Percentiles rank a stretch among this genome's conserved stretches.
Evolutionary conservation across 2,329 filamentous ascomycete genomes (phyloP).

Genomic region (Diaporthe capsici): DNA sequence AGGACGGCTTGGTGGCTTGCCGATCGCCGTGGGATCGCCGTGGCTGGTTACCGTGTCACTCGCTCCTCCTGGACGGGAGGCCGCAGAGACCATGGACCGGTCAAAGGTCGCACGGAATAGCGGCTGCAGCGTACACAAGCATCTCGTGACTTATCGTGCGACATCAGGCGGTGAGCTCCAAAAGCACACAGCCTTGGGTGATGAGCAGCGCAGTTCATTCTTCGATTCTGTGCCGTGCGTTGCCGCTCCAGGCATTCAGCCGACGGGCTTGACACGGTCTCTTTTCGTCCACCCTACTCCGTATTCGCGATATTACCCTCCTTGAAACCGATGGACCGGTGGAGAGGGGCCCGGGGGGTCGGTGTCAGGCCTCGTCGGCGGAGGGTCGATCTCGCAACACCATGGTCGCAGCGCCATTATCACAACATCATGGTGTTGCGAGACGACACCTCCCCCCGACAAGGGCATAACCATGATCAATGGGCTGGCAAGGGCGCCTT

Average conservation of each 20-base stretch:
- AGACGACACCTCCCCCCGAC: neutral
- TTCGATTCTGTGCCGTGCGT: neutral
- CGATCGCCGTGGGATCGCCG: neutral
- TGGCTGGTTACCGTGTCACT: neutral
- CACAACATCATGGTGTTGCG: neutral
- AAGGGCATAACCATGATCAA: conserved; percentile 4
- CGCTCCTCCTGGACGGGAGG: neutral
- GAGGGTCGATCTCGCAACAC: neutral
- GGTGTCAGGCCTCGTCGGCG: neutral
- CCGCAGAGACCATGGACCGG: neutral
- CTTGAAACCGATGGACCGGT: too few species aligned
- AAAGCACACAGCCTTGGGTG: neutral
- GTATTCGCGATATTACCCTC: neutral
- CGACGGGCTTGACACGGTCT: neutral
- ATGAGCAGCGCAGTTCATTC: neutral
- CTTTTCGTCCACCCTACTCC: neutral
- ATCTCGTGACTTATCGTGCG: conserved; percentile 32
- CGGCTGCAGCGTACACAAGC: neutral
- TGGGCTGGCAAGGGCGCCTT: neutral
- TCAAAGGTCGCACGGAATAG: neutral
- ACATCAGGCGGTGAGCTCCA: conserved; percentile 14
- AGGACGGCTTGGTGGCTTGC: neutral
- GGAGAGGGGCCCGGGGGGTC: neutral
- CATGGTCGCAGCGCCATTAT: too few species aligned
- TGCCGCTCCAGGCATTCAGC: neutral